Evolutionary conservation across 176 grass and related monocot genomes (phyloP), one percentile per base, ranked within the genome.

Genomic region (Poa annua): DNA sequence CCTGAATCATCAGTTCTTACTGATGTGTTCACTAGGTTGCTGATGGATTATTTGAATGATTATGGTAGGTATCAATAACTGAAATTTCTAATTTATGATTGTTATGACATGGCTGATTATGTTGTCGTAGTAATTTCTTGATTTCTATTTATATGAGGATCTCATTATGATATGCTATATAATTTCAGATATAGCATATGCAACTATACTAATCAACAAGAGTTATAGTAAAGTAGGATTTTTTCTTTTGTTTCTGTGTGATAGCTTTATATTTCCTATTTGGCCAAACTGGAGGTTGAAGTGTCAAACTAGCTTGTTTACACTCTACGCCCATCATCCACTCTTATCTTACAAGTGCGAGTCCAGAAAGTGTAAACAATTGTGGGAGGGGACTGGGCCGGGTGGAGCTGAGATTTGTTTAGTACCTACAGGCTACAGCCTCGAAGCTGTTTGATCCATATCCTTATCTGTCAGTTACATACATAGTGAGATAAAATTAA

Each of bases 31-130:
- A 98, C 90, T 74, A 93, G 87, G 72, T 88, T 98, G 77, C 75
- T 98, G 35, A 98, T 92, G 87, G 96, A 98, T 87, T 95, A 98
- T 95, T 88, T 98, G 82, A 98, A 98, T 90, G 92, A 92, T 70
- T 95, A 92, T 78, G 96, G 96, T 98, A 86, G 78, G 92, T 49
- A 26, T 16, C 48, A 63, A 16, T 74, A 38, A 54, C 53, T 63
- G 41, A 61, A 11, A 63, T 57, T 42, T 52, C 11, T 61, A 42
- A 48, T 80, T 6, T 35, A 35, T 79, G 0, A 17, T 73, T 65
- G 35, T 78, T 83, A 53, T 44, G 41, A 21, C 35, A 26, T 20
- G 79, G 48, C 53, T 63, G 15, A 78, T 71, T 24, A 61, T 47
- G 34, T 65, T 77, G 47, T 42, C 77, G 16, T 8, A 55, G 55